Percentiles rank a stretch among this genome's conserved stretches.
phyloP scores from a whole-genome alignment of 2,329 filamentous ascomycete species.

The Knoxdaviesia proteae region DNA sequence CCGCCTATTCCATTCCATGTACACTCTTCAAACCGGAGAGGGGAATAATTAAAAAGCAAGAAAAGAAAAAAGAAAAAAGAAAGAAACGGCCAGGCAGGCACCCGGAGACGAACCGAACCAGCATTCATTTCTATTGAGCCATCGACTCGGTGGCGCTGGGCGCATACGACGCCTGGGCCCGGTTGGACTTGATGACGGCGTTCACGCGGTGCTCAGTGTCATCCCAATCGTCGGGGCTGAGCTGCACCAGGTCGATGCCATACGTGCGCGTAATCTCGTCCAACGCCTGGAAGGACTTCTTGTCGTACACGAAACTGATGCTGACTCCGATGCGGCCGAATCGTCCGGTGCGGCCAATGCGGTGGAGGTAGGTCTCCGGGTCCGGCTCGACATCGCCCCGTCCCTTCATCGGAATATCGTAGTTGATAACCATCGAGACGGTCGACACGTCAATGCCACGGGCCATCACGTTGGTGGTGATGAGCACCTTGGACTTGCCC shows the following conservation, averaged over 20 bases:
- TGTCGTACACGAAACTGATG: conserved; percentile 83
- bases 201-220: conserved; percentile 67
- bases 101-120: background rate
- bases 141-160: conserved; percentile 21
- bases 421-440: conserved; percentile 98
- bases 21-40: background rate
- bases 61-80: background rate
- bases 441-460: conserved; percentile 83
- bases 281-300: conserved; percentile 59
- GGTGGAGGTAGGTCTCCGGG: conserved; percentile 88
- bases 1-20: background rate
- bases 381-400: conserved; percentile 66
- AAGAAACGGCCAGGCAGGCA: background rate
- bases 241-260: conserved; percentile 56
- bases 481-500: conserved; percentile 82
- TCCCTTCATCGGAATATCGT: conserved; percentile 63
- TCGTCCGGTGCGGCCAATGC: conserved; percentile 88
- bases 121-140: conserved; percentile 2
- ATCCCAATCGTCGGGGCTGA: conserved; percentile 82
- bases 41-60: background rate
- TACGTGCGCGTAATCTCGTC: conserved; percentile 65
- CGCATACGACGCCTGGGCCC: conserved; percentile 32
- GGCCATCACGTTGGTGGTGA: conserved; percentile 90
- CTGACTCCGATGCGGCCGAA: conserved; percentile 94
- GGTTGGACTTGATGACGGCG: conserved; percentile 53